Base-by-base conservation (phyloP, 805 yeast genomes). In the Hanseniaspora meyeri region DNA sequence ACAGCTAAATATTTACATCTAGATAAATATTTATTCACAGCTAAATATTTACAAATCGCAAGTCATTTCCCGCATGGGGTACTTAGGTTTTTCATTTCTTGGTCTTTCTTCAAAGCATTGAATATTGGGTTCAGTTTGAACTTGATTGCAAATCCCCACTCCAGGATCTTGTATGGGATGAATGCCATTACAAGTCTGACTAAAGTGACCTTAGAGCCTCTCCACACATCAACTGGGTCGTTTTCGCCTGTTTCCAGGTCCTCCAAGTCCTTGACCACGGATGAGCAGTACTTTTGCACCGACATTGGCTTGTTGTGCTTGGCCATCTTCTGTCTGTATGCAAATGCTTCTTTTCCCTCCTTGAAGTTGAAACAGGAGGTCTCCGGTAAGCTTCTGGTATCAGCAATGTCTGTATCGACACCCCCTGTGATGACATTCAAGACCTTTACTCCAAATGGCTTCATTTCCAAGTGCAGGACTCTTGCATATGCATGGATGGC, bases 341-440 rank as follows among this genome's bases (percentile, higher is more conserved):
- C 69, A 58, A 83, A 70, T 0, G 83, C 77, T 24, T 69, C 71
- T 24, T 66, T 64, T 54, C 81, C 80, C 51, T 77, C 85, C 3
- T 77, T 76, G 45, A 67, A 69, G 58, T 77, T 71, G 64, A 73
- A 84, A 47, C 79, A 63, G 0, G 90, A 83, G 29, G 64, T 68
- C n/a, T 66, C 67, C 3, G 86, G 84, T 38, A 84, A 65, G 0
- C 79, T 75, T 61, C 87, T 73, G 2, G 72, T 77, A 62, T 85
- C 91, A 0, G 81, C 85, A 62, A 86, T 83, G 57, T 81, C 74
- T 0, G 93, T 83, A 24, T 71, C 70, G 34, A 86, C 93, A 39
- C 86, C 91, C 34, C 95, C 95, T 9, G 93, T 85, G 43, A 84
- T 68, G 12, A 82, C 74, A 62, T 83, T 82, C 59, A 83, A 72